A percentile compares a stretch with the other conserved stretches of the same genome.
phyloP scores from a whole-genome alignment of 129 eudicot genomes.

The Lactuca sativa region DNA sequence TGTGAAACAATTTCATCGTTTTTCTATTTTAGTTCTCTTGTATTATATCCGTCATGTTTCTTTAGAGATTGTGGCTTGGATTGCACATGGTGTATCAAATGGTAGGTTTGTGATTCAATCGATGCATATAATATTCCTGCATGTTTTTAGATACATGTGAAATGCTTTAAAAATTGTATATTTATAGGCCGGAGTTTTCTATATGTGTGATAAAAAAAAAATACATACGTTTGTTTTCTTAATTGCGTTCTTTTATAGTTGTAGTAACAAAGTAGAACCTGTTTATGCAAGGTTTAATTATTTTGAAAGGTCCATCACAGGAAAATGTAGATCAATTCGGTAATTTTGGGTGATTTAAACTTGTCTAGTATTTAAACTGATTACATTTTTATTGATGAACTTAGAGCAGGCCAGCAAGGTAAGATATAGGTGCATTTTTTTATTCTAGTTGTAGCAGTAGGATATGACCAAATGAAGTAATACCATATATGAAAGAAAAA shows the following conservation, averaged over 20 bases:
- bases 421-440: neutral
- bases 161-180: neutral
- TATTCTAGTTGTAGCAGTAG: constrained; percentile 3
- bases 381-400: neutral
- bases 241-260: too few relatives aligned
- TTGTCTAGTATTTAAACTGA: neutral
- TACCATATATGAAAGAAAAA: neutral
- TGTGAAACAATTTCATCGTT: constrained; percentile 26
- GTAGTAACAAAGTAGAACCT: neutral
- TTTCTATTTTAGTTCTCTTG: neutral
- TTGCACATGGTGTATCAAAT: neutral
- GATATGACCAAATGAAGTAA: constrained; percentile 18
- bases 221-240: constrained; percentile 8
- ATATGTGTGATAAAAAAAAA: neutral
- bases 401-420: too few relatives aligned
- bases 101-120: neutral
- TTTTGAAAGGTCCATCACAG: neutral
- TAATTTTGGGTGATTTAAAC: constrained; percentile 2
- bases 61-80: neutral
- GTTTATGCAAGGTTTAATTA: constrained; percentile 6
- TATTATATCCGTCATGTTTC: neutral
- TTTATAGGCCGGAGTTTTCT: neutral
- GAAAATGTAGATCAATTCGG: neutral
- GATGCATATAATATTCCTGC: constrained; percentile 2
- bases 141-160: neutral